Percentiles rank a stretch among this genome's conserved stretches.
phyloP scores from a whole-genome alignment of 495 filamentous ascomycete species.

The Neurospora sp. region DNA sequence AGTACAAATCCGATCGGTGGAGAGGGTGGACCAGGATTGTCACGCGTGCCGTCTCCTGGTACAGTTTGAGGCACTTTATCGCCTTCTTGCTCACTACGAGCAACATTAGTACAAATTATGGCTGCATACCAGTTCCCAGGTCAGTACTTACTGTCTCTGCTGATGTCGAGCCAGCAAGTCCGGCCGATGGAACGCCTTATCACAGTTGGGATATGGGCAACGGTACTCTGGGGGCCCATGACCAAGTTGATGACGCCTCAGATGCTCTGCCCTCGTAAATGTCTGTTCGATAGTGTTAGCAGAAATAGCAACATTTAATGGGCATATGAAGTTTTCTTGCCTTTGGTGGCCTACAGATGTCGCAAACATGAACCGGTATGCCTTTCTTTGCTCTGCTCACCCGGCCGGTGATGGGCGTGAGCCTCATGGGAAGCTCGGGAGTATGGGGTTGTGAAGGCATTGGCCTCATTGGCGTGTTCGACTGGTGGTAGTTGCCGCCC shows the following conservation, averaged over 20 bases:
- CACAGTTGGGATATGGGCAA: slow-evolving; percentile 56
- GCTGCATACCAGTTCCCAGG: too few species aligned
- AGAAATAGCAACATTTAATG: slow-evolving; percentile 6
- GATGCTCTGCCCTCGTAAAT: slow-evolving; percentile 79
- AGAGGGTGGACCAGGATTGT: background rate
- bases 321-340: slow-evolving; percentile 25
- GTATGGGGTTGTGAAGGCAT: slow-evolving; percentile 23
- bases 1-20: background rate
- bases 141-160: slow-evolving; percentile 65
- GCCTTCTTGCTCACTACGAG: slow-evolving; percentile 27
- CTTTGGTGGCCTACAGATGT: slow-evolving; percentile 53
- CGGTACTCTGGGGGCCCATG: slow-evolving; percentile 62
- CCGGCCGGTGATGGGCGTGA: slow-evolving; percentile 63
- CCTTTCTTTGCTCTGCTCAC: slow-evolving; percentile 80
- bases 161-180: slow-evolving; percentile 73
- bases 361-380: slow-evolving; percentile 66
- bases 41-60: background rate
- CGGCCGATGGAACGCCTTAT: slow-evolving; percentile 54
- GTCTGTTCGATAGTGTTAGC: slow-evolving; percentile 37
- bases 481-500: slow-evolving; percentile 7
- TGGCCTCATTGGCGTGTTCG: slow-evolving; percentile 28
- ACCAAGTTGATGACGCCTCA: slow-evolving; percentile 78
- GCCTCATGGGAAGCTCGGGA: slow-evolving; percentile 36
- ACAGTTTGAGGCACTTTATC: slow-evolving; percentile 15
- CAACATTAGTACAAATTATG: slow-evolving; percentile 2